Base-by-base conservation (phyloP, 768 basidiomycete genomes). In the Xerocomellus intermedius region DNA sequence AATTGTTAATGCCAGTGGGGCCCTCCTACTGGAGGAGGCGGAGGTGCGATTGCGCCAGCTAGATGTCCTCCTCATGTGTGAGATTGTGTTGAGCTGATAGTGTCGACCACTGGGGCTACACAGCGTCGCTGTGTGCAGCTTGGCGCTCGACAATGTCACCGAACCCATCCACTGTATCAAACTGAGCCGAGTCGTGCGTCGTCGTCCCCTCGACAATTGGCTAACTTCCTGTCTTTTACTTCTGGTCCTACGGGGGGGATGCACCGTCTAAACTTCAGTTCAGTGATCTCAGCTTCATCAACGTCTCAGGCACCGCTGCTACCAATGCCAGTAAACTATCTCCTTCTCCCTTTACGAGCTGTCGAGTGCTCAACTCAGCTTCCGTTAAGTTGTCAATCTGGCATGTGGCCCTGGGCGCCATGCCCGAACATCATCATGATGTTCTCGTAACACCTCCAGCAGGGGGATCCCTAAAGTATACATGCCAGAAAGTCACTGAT, bases 211-310 rank as follows among this genome's bases (percentile, higher is more conserved):
- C 16, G 35, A 36, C 35, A 16, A 36, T 36, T 36, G 36, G 36
- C 16, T 57, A 24, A 83, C 17, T 77, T 76, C 56, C 81, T 84
- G 60, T 10, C 82, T 80, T 22, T 80, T 22, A 82, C 82, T 61
- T n/a, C 28, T 19, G 73, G 69, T 17, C 81, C 69, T 36, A 21
- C 47, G 82, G 81, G n/a, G 77, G 70, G 6, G 82, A 83, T 64
- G 61, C 69, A 17, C 80, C 80, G 8, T 83, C 82, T 5, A 69
- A 64, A 22, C 59, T 82, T 42, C 75, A 73, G 52, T 81, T 84
- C 57, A 72, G 74, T 42, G 71, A 78, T 46, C 37, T 50, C 64
- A 69, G 69, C 24, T 83, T 80, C 56, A 67, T 69, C 17, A 70
- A 78, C 56, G 80, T 79, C 74, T 72, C 64, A 30, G 82, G 82